phyloP scores from a whole-genome alignment of 2,329 filamentous ascomycete genomes.

The Eurotiales sp. region DNA sequence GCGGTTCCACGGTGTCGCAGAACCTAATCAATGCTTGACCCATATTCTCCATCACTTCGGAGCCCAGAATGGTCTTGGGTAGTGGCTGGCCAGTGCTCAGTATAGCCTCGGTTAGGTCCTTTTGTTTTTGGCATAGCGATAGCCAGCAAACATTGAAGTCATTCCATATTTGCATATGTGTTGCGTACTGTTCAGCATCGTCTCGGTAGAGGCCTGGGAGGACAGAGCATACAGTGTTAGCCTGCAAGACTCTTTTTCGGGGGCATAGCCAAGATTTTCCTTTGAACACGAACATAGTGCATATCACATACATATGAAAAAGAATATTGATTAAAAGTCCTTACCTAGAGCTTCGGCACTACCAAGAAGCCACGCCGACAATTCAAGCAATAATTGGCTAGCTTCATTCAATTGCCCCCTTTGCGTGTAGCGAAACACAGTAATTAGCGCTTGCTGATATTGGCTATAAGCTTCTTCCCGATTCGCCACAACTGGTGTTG shows the following conservation, averaged over 20 bases:
- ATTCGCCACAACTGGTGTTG: constrained; percentile 42
- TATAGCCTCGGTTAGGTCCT: constrained; percentile 62
- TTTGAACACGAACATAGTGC: not conserved
- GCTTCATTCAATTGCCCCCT: constrained; percentile 59
- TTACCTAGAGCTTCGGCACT: constrained; percentile 65
- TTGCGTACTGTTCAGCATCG: constrained; percentile 68
- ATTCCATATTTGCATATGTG: constrained; percentile 82
- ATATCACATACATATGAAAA: not conserved
- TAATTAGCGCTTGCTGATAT: constrained; percentile 54
- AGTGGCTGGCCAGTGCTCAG: constrained; percentile 57
- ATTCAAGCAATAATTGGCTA: constrained; percentile 54
- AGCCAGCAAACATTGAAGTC: constrained; percentile 96
- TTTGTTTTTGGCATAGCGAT: constrained; percentile 75
- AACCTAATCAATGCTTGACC: constrained; percentile 76
- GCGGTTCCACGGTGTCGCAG: constrained; percentile 81
- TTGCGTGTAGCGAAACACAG: constrained; percentile 68
- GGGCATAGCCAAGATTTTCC: not conserved
- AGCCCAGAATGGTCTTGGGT: constrained; percentile 61
- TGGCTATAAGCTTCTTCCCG: constrained; percentile 66
- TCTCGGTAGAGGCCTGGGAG: constrained; percentile 76
- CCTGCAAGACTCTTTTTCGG: not conserved
- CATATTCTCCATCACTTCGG: constrained; percentile 70
- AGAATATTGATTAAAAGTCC: constrained; percentile 32
- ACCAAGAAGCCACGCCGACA: constrained; percentile 64
- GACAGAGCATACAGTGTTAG: constrained; percentile 16